Evolutionary conservation across 1,284 basidiomycete species (phyloP), one percentile per base, ranked within the genome.

Genomic region (Rhodotorula mucilaginosa): DNA sequence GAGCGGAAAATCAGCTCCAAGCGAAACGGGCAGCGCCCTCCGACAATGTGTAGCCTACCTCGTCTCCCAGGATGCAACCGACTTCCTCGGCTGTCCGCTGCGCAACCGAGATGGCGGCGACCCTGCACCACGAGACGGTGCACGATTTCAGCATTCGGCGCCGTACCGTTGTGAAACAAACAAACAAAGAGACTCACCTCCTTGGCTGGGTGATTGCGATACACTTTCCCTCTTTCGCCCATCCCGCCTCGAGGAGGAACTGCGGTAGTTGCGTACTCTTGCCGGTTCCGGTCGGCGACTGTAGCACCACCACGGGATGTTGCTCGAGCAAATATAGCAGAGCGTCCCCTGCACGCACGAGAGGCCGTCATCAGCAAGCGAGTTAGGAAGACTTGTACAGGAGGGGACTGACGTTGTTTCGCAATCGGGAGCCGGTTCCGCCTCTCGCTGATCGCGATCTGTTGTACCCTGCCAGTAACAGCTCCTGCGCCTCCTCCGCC

Each of bases 261-360:
- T 97, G 96, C 1, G 97, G 96, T 65, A 99, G 86, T 81, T 98
- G 93, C 93, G 78, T 51, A 31, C 62, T 64, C 83, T 99, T 99
- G 69, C 97, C 96, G 70, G 92, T 97, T 6, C 96, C 97, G 0
- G 96, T 99, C 80, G 98, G 93, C 18, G 93, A 95, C 31, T 98
- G 90, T 8, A 96, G 88, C 65, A 99, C 92, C 4, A 89, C 85
- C 3, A 95, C 90, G 1, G 89, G 89, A 80, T 90, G 87, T 61
- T 86, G 88, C 82, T 98, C 94, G 26, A 97, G 82, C 70, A 89
- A 89, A 79, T 92, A 91, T 5, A 98, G 82, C 19, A 98, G 83
- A 72, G 88, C 88, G 57, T 90, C 84, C 64, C 88, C 91, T 92
- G 68, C 72, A 21, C 18, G n/a, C 51, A 31, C 16, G 10, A 49